Evolutionary conservation across 768 basidiomycete species (phyloP), one percentile per base, ranked within the genome.

Genomic region (Kockovaella imperatae): DNA sequence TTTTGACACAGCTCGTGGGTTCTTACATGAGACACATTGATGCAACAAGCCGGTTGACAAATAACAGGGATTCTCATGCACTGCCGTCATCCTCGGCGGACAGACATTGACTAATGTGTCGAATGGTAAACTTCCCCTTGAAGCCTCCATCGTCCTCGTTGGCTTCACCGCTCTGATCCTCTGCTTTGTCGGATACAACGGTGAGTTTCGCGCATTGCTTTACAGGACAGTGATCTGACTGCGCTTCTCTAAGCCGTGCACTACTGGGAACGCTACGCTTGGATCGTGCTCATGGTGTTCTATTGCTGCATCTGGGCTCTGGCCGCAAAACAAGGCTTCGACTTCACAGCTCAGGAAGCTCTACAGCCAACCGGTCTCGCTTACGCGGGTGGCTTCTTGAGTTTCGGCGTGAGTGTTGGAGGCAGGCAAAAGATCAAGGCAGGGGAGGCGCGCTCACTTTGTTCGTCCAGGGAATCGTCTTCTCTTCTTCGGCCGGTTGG

Each of bases 281-380:
- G 80, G 80, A 74, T 78, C 4, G 57, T 74, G 23, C 59, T 67
- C 41, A 51, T 59, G 41, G 42, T 77, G 57, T 72, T 79, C 59
- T 75, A 78, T 73, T 72, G 75, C 43, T 76, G 76, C 58, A 73
- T 80, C 30, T 77, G 74, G 55, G 79, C 77, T 8, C 68, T 80
- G 3, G 79, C 77, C 2, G 70, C 71, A 29, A 67, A 74, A 18
- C 75, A 74, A 0, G 76, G 78, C 14, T 79, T 75, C 54, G 69
- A 79, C 35, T 61, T 75, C 7, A 64, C 66, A 29, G 74, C 75
- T 0, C 77, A 78, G 53, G 74, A 74, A 30, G 43, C 72, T 0
- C 31, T 66, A 0, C 76, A 79, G 57, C 76, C 75, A 28, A 70
- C 69, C 0, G 79, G 79, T 17, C 63, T 71, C 31, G 67, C 70